Base-by-base conservation (phyloP, 805 yeast genomes). In the Zygoascus biomembranicola region DNA sequence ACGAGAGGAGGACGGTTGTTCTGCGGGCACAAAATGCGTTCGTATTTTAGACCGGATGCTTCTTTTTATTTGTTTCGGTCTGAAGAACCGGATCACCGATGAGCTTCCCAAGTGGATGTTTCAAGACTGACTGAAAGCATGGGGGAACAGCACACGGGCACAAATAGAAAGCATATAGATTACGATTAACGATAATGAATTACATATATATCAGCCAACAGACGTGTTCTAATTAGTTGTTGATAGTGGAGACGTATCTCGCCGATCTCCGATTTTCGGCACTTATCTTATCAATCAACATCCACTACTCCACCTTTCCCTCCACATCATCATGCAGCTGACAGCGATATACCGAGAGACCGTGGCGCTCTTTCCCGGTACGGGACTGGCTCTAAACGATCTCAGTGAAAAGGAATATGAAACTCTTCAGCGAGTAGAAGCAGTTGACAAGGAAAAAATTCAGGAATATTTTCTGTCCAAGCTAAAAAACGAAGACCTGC, bases 21-120 rank as follows among this genome's bases (percentile, higher is more conserved):
- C 68, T 89, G 52, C 83, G 94, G 65, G 87, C 85, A 66, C 78
- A 73, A 16, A 80, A 79, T 26, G 83, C 96, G 2, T 89, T 89
- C 65, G 95, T 94, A 1, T 45, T 14, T 10, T 50, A 32, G 10
- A 14, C 31, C 26, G 37, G n/a, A 44, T 43, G 26, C 19, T 18
- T 44, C 5, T n/a, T 42, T 42, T 8, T n/a, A 20, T 42, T 18
- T 42, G 20, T 16, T 16, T 42, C 6, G 16, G 18, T 42, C 6
- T 42, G 45, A n/a, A 16, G 6, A 42, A 23, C 6, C 6, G 28
- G 28, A 23, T 23, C 28, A 23, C 28, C 28, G 28, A 23, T 23
- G 28, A 23, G 3, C 28, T 23, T 23, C 28, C 28, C 6, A 23
- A 6, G 3, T 4, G 28, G 6, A 23, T 6, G 6, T n/a, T n/a